phyloP scores from a whole-genome alignment of 495 filamentous ascomycete genomes.

The Talaromyces proteolyticus region DNA sequence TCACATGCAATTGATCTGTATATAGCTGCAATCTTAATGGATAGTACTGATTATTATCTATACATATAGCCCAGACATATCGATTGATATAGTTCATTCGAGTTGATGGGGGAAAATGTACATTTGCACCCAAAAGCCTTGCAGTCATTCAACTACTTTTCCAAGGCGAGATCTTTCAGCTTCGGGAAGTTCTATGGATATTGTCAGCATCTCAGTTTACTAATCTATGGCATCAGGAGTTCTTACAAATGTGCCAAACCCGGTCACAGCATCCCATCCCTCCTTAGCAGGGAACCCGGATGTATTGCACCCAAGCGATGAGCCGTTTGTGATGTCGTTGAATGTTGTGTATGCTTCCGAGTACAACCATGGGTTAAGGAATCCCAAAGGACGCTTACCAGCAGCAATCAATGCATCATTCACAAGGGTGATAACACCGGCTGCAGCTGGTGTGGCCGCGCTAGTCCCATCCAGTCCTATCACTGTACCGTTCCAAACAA shows the following conservation, averaged over 20 bases:
- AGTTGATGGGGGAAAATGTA: neutral
- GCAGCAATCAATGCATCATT: constrained; percentile 58
- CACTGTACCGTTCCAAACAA: neutral
- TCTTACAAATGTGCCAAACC: neutral
- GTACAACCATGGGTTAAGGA: constrained; percentile 74
- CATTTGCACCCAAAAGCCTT: neutral
- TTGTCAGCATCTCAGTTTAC: neutral
- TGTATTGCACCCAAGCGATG: constrained; percentile 52
- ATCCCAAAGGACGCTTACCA: constrained; percentile 54
- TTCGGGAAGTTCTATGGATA: neutral
- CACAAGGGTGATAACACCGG: constrained; percentile 58
- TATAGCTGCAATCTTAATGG: too few relatives aligned
- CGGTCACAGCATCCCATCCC: constrained; percentile 1
- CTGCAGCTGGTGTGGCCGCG: constrained; percentile 55
- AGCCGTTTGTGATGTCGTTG: constrained; percentile 57
- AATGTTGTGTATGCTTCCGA: constrained; percentile 41
- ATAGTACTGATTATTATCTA: too few relatives aligned
- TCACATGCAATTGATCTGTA: too few relatives aligned
- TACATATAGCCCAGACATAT: too few relatives aligned
- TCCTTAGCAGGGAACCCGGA: neutral
- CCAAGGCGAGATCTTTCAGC: neutral
- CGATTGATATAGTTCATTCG: too few relatives aligned
- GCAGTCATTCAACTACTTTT: neutral
- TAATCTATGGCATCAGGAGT: neutral
- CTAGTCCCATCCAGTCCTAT: constrained; percentile 51